Conservation (phyloP, 139 green algal species). For the Coelastrella sp. region DNA sequence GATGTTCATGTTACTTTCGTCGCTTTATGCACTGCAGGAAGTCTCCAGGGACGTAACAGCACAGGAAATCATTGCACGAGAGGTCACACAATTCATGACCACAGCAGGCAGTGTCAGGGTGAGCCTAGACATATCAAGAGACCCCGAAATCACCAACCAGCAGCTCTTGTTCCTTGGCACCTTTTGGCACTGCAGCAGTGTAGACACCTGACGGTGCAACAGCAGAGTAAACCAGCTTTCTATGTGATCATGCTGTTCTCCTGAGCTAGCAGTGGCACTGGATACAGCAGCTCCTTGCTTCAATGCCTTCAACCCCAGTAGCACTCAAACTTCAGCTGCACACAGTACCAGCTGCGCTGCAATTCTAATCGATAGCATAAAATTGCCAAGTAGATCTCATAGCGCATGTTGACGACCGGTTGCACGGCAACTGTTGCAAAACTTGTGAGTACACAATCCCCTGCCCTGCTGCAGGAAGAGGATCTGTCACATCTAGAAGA, state of each 20-base stretch:
- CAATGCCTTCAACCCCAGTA: neutral
- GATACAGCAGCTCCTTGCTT: too few relatives aligned
- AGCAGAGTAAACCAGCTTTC: too few relatives aligned
- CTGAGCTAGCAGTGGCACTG: neutral
- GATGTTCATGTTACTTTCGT: neutral
- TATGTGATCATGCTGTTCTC: neutral
- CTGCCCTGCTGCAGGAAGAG: constrained; percentile 44
- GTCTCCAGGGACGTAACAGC: constrained; percentile 37
- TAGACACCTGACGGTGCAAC: neutral
- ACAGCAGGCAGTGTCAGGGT: constrained; percentile 49
- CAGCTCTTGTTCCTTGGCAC: neutral
- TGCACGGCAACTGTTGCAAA: too few relatives aligned
- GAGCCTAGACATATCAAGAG: too few relatives aligned
- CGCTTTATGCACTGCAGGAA: constrained; percentile 13
- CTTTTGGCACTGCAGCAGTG: too few relatives aligned
- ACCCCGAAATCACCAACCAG: too few relatives aligned
- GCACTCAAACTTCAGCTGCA: neutral
- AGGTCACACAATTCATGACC: constrained; percentile 56
- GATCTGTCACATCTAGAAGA: constrained; percentile 49
- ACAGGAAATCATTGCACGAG: constrained; percentile 60
- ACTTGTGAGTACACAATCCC: neutral
- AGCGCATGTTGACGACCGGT: too few relatives aligned
- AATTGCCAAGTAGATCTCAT: too few relatives aligned
- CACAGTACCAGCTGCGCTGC: neutral
- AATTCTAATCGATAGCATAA: too few relatives aligned